Base-by-base conservation (phyloP, 1,284 basidiomycete genomes). In the Puccinia novopanici region DNA sequence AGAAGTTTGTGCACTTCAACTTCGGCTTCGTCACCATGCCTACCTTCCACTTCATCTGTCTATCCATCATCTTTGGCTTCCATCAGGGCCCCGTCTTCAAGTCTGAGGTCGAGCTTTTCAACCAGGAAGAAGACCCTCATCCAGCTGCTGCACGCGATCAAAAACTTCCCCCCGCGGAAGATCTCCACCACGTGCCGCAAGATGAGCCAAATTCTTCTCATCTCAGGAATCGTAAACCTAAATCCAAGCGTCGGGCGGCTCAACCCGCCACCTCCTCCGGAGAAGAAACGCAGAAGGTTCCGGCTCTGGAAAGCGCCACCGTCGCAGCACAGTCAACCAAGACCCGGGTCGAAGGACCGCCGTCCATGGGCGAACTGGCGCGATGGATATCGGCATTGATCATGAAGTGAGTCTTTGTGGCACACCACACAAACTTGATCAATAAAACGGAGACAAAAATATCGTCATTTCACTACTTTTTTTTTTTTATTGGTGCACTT, bases 1-100 rank as follows among this genome's bases (percentile, higher is more conserved):
- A 63, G 24, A 22, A 37, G 42, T 80, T 59, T 30, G 13, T 73
- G 12, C 78, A 80, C 42, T 71, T 80, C 30, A 80, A 80, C 70
- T 80, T 80, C 48, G 40, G 65, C 48, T 54, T 80, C 9, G 70
- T 73, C 34, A 48, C 78, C 22, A 50, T 80, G 42, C 68, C 78
- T n/a, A 73, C 67, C 8, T 80, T 80, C 42, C 78, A 80, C 40
- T 34, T 80, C 42, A 61, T 80, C 22, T 80, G 78, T 55, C 30
- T 80, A 24, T 40, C 54, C n/a, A 63, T 80, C 30, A 72, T 73
- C n/a, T 80, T 37, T 45, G 78, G 55, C 3, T 67, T 80, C 12
- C 70, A 72, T 12, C 67, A 73, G 65, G 78, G 78, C 45, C 55
- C 67, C 27, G 78, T 80, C 13, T 80, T 73, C 48, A 80, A 80